Percentiles rank a stretch among this genome's conserved stretches.
These are phyloP conservation scores for Protomyces arabidopsidicola DNA, from an alignment of 1,139 yeast genomes.

Conservation along the genomic window DNA sequence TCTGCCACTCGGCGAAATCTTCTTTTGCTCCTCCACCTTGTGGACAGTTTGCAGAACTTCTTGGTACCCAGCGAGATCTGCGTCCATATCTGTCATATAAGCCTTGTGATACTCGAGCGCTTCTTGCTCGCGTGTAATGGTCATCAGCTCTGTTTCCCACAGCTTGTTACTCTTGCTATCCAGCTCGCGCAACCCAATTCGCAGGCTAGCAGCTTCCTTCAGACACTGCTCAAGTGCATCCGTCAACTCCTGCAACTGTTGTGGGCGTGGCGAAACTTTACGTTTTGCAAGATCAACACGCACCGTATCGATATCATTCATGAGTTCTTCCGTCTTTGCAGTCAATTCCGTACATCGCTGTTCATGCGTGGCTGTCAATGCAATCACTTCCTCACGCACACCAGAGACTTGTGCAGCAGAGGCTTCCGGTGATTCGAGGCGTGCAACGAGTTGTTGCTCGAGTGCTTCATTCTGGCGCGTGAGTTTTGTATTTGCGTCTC, in stretches of 20 bases:
- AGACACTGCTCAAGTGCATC: conserved; percentile 63
- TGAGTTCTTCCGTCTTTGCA: conserved; percentile 82
- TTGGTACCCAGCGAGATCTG: conserved; percentile 53
- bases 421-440: not conserved
- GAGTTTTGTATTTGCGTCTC: not conserved
- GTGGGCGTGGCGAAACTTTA: conserved; percentile 75
- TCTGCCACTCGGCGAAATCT: conserved; percentile 21
- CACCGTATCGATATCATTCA: conserved; percentile 83
- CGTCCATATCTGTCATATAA: conserved; percentile 68
- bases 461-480: not conserved
- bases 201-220: conserved; percentile 50
- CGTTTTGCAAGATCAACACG: conserved; percentile 89
- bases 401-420: not conserved
- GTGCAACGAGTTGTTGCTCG: not conserved
- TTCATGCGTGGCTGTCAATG: conserved; percentile 15
- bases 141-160: conserved; percentile 88
- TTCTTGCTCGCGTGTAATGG: conserved; percentile 90
- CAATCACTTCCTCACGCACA: conserved; percentile 14
- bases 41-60: conserved; percentile 71
- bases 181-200: conserved; percentile 60
- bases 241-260: conserved; percentile 62
- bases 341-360: conserved; percentile 43
- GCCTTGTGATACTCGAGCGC: conserved; percentile 87
- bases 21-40: conserved; percentile 65
- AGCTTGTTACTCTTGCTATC: conserved; percentile 83